These are phyloP conservation scores for Backusella parvicylindrica DNA, from an alignment of 192 early-diverging fungal species.

Conservation along the genomic window DNA sequence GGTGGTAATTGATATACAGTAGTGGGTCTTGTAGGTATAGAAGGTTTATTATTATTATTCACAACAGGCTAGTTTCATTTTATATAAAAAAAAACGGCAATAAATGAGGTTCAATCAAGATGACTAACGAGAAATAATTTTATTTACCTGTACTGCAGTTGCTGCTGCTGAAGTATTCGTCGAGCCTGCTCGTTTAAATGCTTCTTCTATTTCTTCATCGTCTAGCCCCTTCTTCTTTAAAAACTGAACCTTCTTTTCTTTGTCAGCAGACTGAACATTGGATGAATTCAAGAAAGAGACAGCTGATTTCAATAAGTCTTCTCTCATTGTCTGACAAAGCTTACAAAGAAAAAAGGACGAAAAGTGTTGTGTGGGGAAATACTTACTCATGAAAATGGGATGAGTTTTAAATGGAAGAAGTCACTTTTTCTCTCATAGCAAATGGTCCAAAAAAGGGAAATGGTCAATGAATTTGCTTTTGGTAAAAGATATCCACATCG, in stretches of 20 bases:
- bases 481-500: not conserved
- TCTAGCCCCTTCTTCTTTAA: slow-evolving; percentile 74
- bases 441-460: not conserved
- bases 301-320: slow-evolving; percentile 53
- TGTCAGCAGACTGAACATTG: slow-evolving; percentile 64
- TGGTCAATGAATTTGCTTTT: not conserved
- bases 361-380: not conserved
- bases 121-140: not conserved
- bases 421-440: not conserved
- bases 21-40: not conserved
- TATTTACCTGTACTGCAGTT: not conserved
- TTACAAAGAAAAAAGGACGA: not conserved
- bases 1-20: slow-evolving; percentile 8
- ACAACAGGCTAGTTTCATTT: not conserved
- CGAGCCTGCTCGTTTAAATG: slow-evolving; percentile 35
- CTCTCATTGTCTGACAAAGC: slow-evolving; percentile 25
- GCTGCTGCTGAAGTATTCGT: not conserved
- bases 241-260: slow-evolving; percentile 71
- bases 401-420: not conserved
- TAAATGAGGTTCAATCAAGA: not conserved
- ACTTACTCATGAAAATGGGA: not conserved
- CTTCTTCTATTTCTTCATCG: slow-evolving; percentile 64
- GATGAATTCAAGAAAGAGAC: slow-evolving; percentile 68
- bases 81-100: not conserved
- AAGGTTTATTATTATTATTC: not conserved